These are phyloP conservation scores for Hyaloperonospora brassicae DNA, from an alignment of 352 stramenopile genomes.

Conservation along the genomic window DNA sequence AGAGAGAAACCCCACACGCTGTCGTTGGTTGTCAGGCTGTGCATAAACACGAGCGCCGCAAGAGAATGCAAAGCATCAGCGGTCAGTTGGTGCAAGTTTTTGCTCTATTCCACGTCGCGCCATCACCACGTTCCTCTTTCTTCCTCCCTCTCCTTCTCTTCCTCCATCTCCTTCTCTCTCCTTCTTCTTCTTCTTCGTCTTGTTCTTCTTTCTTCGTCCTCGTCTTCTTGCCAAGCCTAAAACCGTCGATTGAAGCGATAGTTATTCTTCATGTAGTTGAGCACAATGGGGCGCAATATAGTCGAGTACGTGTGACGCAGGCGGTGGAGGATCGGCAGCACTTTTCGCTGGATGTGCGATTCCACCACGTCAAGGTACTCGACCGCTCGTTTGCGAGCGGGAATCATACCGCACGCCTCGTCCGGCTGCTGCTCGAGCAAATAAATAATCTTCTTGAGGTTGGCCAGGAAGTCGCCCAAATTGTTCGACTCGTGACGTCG, in stretches of 20 bases:
- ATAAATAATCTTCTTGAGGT: conserved; percentile 88
- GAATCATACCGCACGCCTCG: conserved; percentile 70
- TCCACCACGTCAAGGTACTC: conserved; percentile 78
- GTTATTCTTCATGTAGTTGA: conserved; percentile 71
- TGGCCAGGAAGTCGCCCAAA: conserved; percentile 69
- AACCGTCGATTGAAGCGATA: conserved; percentile 46
- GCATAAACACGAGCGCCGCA: too few species aligned
- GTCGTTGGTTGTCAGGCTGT: too few species aligned
- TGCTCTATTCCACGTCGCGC: too few species aligned
- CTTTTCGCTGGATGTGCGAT: conserved; percentile 77
- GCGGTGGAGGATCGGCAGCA: conserved; percentile 70
- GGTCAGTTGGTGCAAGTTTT: too few species aligned
- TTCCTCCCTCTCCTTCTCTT: too few species aligned
- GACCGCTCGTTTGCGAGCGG: conserved; percentile 56
- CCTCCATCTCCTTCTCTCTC: too few species aligned
- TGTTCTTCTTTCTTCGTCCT: neutral
- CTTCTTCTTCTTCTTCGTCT: too few species aligned
- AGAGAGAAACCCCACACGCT: too few species aligned
- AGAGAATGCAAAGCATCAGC: too few species aligned
- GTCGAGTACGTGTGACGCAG: conserved; percentile 74
- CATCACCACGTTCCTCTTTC: too few species aligned
- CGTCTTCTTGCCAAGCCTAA: neutral
- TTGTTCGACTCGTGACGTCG: conserved; percentile 76
- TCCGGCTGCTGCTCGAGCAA: conserved; percentile 75
- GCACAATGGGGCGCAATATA: conserved; percentile 64